Base-by-base conservation (phyloP, 805 yeast genomes). In the Cyberlindnera euphorbiae region DNA sequence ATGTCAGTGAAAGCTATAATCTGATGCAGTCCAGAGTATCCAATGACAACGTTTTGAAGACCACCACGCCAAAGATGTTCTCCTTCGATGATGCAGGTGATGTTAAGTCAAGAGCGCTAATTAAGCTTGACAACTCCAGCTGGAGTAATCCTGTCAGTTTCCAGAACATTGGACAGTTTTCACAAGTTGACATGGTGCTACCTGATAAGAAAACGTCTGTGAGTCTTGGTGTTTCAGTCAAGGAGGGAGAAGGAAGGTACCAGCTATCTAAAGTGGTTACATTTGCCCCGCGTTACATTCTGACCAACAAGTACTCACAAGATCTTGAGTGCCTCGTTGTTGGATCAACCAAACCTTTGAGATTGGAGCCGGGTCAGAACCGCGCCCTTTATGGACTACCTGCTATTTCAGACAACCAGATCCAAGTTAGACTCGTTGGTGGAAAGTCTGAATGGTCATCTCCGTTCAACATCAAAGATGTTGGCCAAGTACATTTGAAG, bases 221-320 rank as follows among this genome's bases (percentile, higher is more conserved):
- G 42, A 79, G 82, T 51, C 62, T 89, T 10, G 97, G 97, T 11
- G 60, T 89, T 18, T 67, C 74, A 19, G 75, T 86, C 10, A 59
- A 71, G 0, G 97, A 88, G 47, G 98, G 97, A 14, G 78, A 77
- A 44, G 97, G 97, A 3, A 79, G 78, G 41, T 90, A 84, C 57
- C 71, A 76, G 36, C 55, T 83, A 42, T 74, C 94, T 0, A 87
- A 86, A 52, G 79, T 89, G 22, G 76, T 93, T 4, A 77, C 83
- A 1, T 60, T 93, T 18, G 67, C 89, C 0, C 98, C 99, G 3
- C 67, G 98, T 28, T 94, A 79, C 52, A 67, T 90, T 22, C 52
- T 93, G 22, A 68, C 75, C 38, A 93, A 88, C 56, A 67, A 69
- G 32, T 61, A 82, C 19, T 65, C 61, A 1, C 73, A 72, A 30